These are phyloP conservation scores for Phytophthora tubulina DNA, from an alignment of 352 stramenopile species.

Conservation along the genomic window DNA sequence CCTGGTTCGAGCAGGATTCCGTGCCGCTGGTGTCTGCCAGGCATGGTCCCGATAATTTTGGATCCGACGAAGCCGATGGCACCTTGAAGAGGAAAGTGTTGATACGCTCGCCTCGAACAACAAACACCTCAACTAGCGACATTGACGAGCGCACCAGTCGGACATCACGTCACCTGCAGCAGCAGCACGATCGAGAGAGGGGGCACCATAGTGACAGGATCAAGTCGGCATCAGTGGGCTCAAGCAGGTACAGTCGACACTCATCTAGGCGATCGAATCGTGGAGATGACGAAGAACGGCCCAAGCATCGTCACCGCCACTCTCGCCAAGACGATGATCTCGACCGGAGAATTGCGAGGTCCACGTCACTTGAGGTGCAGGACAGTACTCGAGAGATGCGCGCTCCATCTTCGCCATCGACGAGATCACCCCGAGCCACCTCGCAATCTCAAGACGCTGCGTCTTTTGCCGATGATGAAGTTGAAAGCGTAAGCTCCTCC, in stretches of 20 bases:
- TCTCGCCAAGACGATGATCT: slow-evolving; percentile 16
- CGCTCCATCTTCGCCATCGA: slow-evolving; percentile 14
- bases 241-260: slow-evolving; percentile 16
- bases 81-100: slow-evolving; percentile 64
- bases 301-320: slow-evolving; percentile 16
- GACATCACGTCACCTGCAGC: slow-evolving; percentile 16
- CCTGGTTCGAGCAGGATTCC: slow-evolving; percentile 75
- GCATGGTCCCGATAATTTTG: slow-evolving; percentile 47
- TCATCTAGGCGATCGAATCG: slow-evolving; percentile 15
- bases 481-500: slow-evolving; percentile 26
- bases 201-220: slow-evolving; percentile 7
- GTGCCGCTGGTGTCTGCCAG: slow-evolving; percentile 64
- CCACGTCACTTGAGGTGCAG: slow-evolving; percentile 41
- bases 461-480: slow-evolving; percentile 42
- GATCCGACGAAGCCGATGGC: slow-evolving; percentile 44
- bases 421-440: slow-evolving; percentile 12
- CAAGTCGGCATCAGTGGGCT: slow-evolving; percentile 30
- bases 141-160: slow-evolving; percentile 4
- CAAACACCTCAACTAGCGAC: slow-evolving; percentile 17
- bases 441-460: slow-evolving; percentile 35
- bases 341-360: slow-evolving; percentile 28
- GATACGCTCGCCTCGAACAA: slow-evolving; percentile 52
- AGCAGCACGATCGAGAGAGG: slow-evolving; percentile 24
- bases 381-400: slow-evolving; percentile 29
- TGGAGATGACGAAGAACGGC: slow-evolving; percentile 17